phyloP scores from a whole-genome alignment of 1,139 yeast genomes.

The Torulaspora globosa region DNA sequence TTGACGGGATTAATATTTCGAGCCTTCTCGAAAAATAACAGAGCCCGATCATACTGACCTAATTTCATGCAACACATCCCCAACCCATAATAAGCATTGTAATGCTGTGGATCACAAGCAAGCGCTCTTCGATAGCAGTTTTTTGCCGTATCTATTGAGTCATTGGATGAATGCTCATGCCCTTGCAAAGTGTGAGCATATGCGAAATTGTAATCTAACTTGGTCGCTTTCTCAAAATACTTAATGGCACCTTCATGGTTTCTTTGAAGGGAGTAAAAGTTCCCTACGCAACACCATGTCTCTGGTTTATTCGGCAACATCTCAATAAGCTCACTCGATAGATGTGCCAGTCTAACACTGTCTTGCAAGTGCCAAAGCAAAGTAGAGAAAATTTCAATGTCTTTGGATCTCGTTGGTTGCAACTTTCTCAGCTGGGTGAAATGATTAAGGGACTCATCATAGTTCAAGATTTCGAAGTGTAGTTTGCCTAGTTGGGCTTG shows the following conservation, averaged over 20 bases:
- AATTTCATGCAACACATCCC: constrained; percentile 91
- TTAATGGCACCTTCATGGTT: constrained; percentile 90
- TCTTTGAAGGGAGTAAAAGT: constrained; percentile 73
- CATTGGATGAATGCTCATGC: constrained; percentile 84
- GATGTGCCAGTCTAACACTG: constrained; percentile 70
- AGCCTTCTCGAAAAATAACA: constrained; percentile 83
- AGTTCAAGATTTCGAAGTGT: constrained; percentile 84
- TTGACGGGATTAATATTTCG: constrained; percentile 85
- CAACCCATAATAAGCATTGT: constrained; percentile 92
- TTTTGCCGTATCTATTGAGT: constrained; percentile 86
- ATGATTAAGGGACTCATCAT: constrained; percentile 65
- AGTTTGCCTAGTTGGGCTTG: constrained; percentile 72
- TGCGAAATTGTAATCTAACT: constrained; percentile 65
- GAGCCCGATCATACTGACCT: constrained; percentile 82
- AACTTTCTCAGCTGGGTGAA: constrained; percentile 59
- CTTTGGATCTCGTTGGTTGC: constrained; percentile 79
- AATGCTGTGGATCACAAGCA: constrained; percentile 73
- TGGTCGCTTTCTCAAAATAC: constrained; percentile 78
- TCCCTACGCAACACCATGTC: constrained; percentile 92
- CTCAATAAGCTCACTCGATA: constrained; percentile 78
- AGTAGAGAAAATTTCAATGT: constrained; percentile 90
- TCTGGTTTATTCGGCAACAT: constrained; percentile 64
- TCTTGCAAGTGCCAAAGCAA: constrained; percentile 88
- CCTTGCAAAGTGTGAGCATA: constrained; percentile 93
- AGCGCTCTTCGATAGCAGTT: constrained; percentile 79